Base-by-base conservation (phyloP, 2,329 filamentous ascomycete genomes). In the Botrytis galanthina region DNA sequence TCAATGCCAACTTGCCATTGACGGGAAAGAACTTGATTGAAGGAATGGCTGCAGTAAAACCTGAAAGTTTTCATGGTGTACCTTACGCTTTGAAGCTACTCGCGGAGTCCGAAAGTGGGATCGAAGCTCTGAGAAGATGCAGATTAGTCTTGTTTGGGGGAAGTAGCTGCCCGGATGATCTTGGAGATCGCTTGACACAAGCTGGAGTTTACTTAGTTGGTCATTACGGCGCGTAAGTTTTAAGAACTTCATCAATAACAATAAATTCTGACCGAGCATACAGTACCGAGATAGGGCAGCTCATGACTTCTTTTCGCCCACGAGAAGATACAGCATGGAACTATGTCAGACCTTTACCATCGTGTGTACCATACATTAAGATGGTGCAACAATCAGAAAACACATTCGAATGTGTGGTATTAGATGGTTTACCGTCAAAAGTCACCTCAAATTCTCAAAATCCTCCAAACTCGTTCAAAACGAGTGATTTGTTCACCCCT, bases 81-180 rank as follows among this genome's bases (percentile, higher is more conserved):
- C 90, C 90, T 0, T 92, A 91, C 75, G 86, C 88, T 0, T 80
- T 92, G 29, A 91, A 92, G 77, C 81, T 92, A 0, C 82, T 92
- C 1, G 86, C 86, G 0, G 90, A 92, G 78, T 85, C 85, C 0
- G 82, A 86, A 0, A 84, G 86, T 29, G 90, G 90, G 0, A 83
- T 90, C 22, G 77, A 81, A 1, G 81, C 81, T 2, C 80, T 91
- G 26, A 80, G 80, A 0, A 80, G 81, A 37, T 82, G 86, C 18
- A 86, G 88, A 76, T 77, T 88, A 1, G 87, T 90, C 29, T 83
- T 88, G 76, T 90, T 86, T 74, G 88, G 86, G 3, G 89, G 89
- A 0, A 87, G 86, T 26, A 83, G 85, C 6, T 90, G 87, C 75
- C 89, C 89, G 0, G 88, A 91, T 76, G 86, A 87, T 12, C 81